A percentile compares a stretch with the other conserved stretches of the same genome.
These are phyloP conservation scores for Eucalyptus urophylla DNA, from an alignment of 345 rosid species.

Conservation along the genomic window DNA sequence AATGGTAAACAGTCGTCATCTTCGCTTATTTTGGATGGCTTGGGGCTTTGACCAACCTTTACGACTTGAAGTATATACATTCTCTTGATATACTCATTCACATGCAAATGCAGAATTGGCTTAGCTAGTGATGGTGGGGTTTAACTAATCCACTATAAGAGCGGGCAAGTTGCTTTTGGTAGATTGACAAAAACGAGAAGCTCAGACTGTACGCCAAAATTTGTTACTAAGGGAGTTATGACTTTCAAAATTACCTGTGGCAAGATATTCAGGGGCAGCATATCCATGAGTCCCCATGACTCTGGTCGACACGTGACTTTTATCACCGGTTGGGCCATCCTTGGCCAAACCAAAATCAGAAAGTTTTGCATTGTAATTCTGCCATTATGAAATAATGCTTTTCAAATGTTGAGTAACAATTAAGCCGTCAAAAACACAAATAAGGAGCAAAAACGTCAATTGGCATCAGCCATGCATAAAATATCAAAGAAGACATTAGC, in stretches of 20 bases:
- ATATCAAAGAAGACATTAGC: not conserved
- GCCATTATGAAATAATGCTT: not conserved
- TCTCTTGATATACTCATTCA: not conserved
- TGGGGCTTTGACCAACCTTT: not conserved
- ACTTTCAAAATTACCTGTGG: conserved; percentile 32
- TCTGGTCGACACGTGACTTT: conserved; percentile 66
- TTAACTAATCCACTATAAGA: not conserved
- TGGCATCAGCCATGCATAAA: not conserved
- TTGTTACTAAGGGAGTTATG: not conserved
- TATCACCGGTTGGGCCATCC: conserved; percentile 74
- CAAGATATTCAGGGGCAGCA: conserved; percentile 77
- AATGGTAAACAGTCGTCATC: not conserved
- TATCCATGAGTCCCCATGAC: conserved; percentile 71
- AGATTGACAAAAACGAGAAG: not conserved
- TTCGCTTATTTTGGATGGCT: not conserved
- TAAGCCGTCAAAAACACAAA: not conserved
- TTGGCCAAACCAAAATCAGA: conserved; percentile 81
- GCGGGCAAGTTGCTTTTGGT: not conserved
- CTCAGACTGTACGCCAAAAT: not conserved
- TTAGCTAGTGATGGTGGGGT: not conserved
- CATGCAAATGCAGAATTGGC: not conserved
- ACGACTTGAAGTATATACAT: not conserved
- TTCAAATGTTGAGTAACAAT: not conserved
- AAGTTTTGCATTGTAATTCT: conserved; percentile 65
- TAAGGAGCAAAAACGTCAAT: not conserved